phyloP scores from a whole-genome alignment of 768 basidiomycete genomes.

The Cytidiella melzeri region DNA sequence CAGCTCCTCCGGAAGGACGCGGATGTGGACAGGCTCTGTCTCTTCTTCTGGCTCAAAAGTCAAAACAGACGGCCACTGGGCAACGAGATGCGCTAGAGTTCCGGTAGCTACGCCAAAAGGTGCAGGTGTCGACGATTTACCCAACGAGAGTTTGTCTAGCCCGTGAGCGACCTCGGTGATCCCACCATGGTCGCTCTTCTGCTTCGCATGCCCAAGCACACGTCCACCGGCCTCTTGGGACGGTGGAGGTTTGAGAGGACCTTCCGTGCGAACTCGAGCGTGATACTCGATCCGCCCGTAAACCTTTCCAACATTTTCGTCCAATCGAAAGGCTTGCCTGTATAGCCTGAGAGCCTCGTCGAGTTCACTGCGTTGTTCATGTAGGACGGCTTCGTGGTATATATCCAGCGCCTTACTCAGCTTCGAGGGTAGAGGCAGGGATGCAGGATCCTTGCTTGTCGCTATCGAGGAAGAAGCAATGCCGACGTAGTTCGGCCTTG shows the following conservation, averaged over 20 bases:
- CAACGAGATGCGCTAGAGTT: slow-evolving; percentile 42
- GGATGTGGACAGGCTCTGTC: slow-evolving; percentile 45
- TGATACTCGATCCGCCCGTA: slow-evolving; percentile 51
- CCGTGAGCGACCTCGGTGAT: background rate
- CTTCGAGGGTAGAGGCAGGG: slow-evolving; percentile 24
- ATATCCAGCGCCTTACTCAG: slow-evolving; percentile 50
- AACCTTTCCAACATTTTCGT: slow-evolving; percentile 68
- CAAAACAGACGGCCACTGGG: slow-evolving; percentile 41
- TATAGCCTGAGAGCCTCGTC: slow-evolving; percentile 75
- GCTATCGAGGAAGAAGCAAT: background rate
- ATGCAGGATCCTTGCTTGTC: background rate
- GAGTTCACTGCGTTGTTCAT: slow-evolving; percentile 68
- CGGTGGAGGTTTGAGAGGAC: background rate
- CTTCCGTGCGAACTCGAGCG: background rate
- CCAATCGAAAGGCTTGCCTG: slow-evolving; percentile 72
- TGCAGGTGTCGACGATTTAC: slow-evolving; percentile 3
- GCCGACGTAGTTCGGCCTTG: background rate
- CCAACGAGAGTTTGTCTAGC: slow-evolving; percentile 10
- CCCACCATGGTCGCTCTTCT: background rate
- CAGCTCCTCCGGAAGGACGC: slow-evolving; percentile 69
- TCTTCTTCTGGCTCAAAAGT: slow-evolving; percentile 70
- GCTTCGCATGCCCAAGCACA: background rate
- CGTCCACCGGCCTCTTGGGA: background rate
- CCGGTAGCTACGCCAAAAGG: slow-evolving; percentile 27
- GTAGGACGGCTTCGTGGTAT: slow-evolving; percentile 64